These are phyloP conservation scores for Guadua angustifolia DNA, from an alignment of 176 grass and related monocot genomes.

Conservation along the genomic window DNA sequence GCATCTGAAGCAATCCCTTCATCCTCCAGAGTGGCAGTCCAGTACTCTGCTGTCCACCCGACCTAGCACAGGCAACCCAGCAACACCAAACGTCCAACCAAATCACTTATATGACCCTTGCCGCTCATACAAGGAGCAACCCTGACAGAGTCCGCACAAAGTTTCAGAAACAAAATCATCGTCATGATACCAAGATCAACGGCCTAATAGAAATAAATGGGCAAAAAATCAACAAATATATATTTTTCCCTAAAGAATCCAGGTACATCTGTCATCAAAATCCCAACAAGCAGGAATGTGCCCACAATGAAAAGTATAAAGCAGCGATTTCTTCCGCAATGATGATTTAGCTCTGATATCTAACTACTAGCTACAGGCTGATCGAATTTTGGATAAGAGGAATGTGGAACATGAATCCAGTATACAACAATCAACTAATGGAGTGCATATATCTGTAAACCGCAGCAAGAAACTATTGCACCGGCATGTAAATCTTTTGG, in stretches of 20 bases:
- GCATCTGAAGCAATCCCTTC: not conserved
- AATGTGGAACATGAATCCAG: not conserved
- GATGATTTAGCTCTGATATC: not conserved
- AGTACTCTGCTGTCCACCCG: not conserved
- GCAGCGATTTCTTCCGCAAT: not conserved
- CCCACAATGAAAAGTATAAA: not conserved
- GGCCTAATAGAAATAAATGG: not conserved
- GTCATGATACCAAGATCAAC: not conserved
- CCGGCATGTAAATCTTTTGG: not conserved
- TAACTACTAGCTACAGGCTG: not conserved
- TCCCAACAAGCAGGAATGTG: not conserved
- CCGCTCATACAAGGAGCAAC: too few species aligned
- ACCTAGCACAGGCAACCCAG: not conserved
- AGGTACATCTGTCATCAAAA: not conserved
- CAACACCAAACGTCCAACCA: not conserved
- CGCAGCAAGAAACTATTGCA: slow-evolving; percentile 4
- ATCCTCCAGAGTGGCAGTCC: not conserved
- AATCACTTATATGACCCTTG: not conserved
- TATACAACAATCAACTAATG: slow-evolving; percentile 15
- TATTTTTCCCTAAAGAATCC: not conserved
- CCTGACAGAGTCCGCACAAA: not conserved
- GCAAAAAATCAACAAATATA: not conserved
- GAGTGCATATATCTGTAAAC: not conserved
- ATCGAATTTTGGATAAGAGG: not conserved
- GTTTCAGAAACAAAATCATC: not conserved